Evolutionary conservation across 2,329 filamentous ascomycete genomes (phyloP).

Genomic region (Fusarium sp.): DNA sequence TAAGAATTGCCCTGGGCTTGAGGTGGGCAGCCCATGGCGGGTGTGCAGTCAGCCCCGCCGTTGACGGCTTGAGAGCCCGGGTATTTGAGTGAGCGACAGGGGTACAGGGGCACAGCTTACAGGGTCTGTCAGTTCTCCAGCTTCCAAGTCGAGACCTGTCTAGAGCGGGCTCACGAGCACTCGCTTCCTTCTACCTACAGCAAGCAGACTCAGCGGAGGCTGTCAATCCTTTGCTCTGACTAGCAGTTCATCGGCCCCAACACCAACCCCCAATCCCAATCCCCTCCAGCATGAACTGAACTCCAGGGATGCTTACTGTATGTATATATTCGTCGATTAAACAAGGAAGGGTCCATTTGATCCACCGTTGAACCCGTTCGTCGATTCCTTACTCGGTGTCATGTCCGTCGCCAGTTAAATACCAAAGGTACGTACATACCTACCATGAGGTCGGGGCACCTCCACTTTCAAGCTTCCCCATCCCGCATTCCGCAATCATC

Average conservation of each 20-base stretch:
- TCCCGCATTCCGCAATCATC: slow-evolving; percentile 39
- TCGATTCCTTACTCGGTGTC: slow-evolving; percentile 1
- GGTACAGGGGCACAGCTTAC: slow-evolving; percentile 19
- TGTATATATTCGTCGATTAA: not conserved
- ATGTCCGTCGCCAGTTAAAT: slow-evolving; percentile 4
- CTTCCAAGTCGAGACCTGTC: slow-evolving; percentile 19
- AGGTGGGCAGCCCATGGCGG: not conserved
- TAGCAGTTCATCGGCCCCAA: slow-evolving; percentile 21
- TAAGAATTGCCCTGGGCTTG: slow-evolving; percentile 20
- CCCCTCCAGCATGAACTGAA: not conserved
- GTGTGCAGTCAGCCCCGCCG: slow-evolving; percentile 18
- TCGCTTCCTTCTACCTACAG: not conserved
- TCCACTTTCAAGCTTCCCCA: slow-evolving; percentile 41
- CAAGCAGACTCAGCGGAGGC: slow-evolving; percentile 1
- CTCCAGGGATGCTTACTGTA: not conserved
- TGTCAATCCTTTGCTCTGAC: slow-evolving; percentile 10
- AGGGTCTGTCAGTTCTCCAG: slow-evolving; percentile 3
- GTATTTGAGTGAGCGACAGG: slow-evolving; percentile 29
- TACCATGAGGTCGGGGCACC: slow-evolving; percentile 16
- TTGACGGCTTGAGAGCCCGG: slow-evolving; percentile 9
- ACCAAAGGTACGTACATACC: not conserved
- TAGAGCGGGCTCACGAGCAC: slow-evolving; percentile 20
- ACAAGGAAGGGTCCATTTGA: slow-evolving; percentile 4
- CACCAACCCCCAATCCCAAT: not conserved
- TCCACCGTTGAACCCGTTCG: slow-evolving; percentile 5